These are phyloP conservation scores for Phylloporus sp. DNA, from an alignment of 1,284 basidiomycete species.

Conservation along the genomic window DNA sequence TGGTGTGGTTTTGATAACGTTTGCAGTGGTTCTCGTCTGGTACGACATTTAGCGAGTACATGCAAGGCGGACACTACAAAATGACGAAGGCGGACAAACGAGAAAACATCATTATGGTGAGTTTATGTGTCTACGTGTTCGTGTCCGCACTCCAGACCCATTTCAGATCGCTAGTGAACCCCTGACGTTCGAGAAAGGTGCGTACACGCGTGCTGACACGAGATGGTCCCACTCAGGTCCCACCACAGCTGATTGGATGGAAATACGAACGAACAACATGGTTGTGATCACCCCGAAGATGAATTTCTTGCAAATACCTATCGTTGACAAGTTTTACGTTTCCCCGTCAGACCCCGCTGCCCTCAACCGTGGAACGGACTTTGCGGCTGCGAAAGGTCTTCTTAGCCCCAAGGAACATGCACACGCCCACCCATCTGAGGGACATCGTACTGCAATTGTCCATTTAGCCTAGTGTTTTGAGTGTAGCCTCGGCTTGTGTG, in stretches of 20 bases:
- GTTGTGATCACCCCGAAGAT: constrained; percentile 90
- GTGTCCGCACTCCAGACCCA: constrained; percentile 13
- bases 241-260: constrained; percentile 87
- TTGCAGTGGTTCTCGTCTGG: constrained; percentile 92
- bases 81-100: constrained; percentile 98
- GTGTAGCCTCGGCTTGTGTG: constrained; percentile 3
- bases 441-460: constrained; percentile 26
- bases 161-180: constrained; percentile 86
- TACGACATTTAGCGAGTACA: constrained; percentile 91
- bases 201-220: constrained; percentile 20
- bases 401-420: constrained; percentile 54
- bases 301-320: constrained; percentile 95
- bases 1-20: constrained; percentile 6
- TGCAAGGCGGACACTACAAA: constrained; percentile 86
- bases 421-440: constrained; percentile 22
- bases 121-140: constrained; percentile 9
- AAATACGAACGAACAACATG: constrained; percentile 94
- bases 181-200: constrained; percentile 91
- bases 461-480: constrained; percentile 15
- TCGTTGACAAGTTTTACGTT: constrained; percentile 90
- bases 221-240: neutral
- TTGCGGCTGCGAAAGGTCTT: constrained; percentile 76
- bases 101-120: constrained; percentile 90
- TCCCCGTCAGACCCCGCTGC: constrained; percentile 76
- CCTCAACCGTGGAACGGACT: constrained; percentile 63